These are phyloP conservation scores for Penicillium taxi DNA, from an alignment of 495 filamentous ascomycete species.

Conservation along the genomic window DNA sequence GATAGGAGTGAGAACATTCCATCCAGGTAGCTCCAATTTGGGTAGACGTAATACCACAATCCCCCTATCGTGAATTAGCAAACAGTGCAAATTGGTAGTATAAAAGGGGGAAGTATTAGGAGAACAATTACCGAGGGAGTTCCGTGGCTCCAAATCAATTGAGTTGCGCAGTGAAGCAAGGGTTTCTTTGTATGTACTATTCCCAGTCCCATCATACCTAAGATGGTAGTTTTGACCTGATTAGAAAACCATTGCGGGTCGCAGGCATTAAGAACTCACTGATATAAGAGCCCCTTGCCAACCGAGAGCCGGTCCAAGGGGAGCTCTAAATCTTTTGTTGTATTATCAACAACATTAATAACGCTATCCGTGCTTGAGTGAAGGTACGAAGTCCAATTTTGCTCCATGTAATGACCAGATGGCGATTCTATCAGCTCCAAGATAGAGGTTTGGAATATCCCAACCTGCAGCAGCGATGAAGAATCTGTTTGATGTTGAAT, in stretches of 20 bases:
- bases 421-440: constrained; percentile 20
- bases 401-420: background rate
- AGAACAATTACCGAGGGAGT: constrained; percentile 24
- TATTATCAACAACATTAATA: constrained; percentile 13
- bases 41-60: constrained; percentile 48
- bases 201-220: constrained; percentile 24
- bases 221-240: too few relatives aligned
- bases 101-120: too few relatives aligned
- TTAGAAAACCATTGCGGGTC: too few relatives aligned
- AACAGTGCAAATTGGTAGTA: too few relatives aligned
- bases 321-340: constrained; percentile 23
- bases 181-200: constrained; percentile 30
- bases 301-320: constrained; percentile 34
- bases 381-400: constrained; percentile 11
- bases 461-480: constrained; percentile 32
- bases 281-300: constrained; percentile 33
- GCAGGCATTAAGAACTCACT: too few relatives aligned
- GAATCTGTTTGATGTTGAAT: constrained; percentile 14
- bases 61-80: too few relatives aligned
- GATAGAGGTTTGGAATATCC: constrained; percentile 31
- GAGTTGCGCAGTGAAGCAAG: constrained; percentile 39
- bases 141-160: constrained; percentile 40
- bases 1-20: constrained; percentile 47
- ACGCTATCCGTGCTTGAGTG: constrained; percentile 2
- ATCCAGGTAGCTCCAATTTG: constrained; percentile 52